Evolutionary conservation across 1,284 basidiomycete species (phyloP), one percentile per base, ranked within the genome.

Genomic region (Xerocomus minutiporus): DNA sequence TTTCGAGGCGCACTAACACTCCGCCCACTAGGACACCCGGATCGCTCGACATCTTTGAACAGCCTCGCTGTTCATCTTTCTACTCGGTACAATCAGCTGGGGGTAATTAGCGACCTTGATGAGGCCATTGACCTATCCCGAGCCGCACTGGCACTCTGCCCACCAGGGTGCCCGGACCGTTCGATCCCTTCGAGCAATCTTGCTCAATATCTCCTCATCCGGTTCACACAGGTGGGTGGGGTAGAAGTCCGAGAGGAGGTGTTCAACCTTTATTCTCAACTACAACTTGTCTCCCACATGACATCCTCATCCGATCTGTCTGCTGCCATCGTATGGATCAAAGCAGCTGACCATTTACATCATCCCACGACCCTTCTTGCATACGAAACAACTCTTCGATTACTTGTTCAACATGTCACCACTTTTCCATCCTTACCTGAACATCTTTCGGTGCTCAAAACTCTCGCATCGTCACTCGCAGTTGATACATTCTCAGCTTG

Each of bases 291-390:
- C 35, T 36, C n/a, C 4, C 15, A 36, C n/a, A 17, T 4, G 35
- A 36, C 35, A 32, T 34, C 23, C 5, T 25, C 6, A 1, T 4
- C 13, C 4, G 47, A 55, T 43, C n/a, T 54, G 15, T 2, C 12
- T 5, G 15, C 42, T 15, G 40, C 39, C 12, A 50, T 17, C 29
- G 25, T 6, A 29, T 55, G 54, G 52, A 40, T 54, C 8, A 4
- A 25, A 3, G 17, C 13, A 4, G 44, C 50, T 0, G 50, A 57
- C 31, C 15, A 9, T 23, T 35, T n/a, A 23, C 3, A 17, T 17
- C 55, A 57, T 32, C 44, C 28, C 23, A 36, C 55, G 4, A 49
- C n/a, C 1, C 20, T 54, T 25, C 25, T 52, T 13, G 55, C 55
- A 1, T 53, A 38, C 17, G 17, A 20, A 11, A 38, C 17, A 17